Conservation (phyloP, 768 basidiomycete species). For the Dentipellis fragilis region DNA sequence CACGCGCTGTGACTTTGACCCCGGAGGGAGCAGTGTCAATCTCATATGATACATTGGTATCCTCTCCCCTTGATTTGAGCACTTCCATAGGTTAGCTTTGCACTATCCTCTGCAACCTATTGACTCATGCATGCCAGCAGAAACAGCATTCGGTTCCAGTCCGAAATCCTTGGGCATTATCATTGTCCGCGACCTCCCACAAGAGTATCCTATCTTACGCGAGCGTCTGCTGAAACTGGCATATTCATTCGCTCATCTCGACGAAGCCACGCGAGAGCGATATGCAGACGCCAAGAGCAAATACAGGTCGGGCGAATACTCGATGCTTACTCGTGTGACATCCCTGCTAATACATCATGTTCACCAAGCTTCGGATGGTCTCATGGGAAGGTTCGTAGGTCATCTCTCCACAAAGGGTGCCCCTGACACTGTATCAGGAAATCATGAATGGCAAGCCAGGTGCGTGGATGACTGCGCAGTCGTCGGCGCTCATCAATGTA, state of each 20-base stretch:
- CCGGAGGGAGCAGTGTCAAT: slow-evolving; percentile 48
- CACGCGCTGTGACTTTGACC: slow-evolving; percentile 17
- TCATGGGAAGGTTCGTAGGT: slow-evolving; percentile 66
- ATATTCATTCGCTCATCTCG: slow-evolving; percentile 65
- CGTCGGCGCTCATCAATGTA: background rate
- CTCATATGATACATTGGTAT: slow-evolving; percentile 49
- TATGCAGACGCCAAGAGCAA: slow-evolving; percentile 63
- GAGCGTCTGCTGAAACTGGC: slow-evolving; percentile 67
- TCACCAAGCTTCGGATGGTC: slow-evolving; percentile 84
- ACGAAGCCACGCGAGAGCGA: slow-evolving; percentile 55
- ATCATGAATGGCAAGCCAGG: slow-evolving; percentile 93
- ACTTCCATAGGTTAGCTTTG: slow-evolving; percentile 66
- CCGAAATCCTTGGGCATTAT: slow-evolving; percentile 73
- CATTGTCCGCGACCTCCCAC: slow-evolving; percentile 73
- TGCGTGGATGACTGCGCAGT: slow-evolving; percentile 15
- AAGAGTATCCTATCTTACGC: slow-evolving; percentile 48
- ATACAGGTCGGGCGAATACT: slow-evolving; percentile 48
- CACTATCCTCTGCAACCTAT: background rate
- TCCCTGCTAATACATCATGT: background rate
- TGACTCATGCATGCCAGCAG: slow-evolving; percentile 24
- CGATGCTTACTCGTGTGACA: background rate
- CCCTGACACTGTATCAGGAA: slow-evolving; percentile 38
- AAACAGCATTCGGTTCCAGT: slow-evolving; percentile 75
- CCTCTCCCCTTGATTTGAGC: slow-evolving; percentile 41
- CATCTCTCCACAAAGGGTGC: background rate